These are phyloP conservation scores for Amauroascus niger DNA, from an alignment of 2,329 filamentous ascomycete species.

Conservation along the genomic window DNA sequence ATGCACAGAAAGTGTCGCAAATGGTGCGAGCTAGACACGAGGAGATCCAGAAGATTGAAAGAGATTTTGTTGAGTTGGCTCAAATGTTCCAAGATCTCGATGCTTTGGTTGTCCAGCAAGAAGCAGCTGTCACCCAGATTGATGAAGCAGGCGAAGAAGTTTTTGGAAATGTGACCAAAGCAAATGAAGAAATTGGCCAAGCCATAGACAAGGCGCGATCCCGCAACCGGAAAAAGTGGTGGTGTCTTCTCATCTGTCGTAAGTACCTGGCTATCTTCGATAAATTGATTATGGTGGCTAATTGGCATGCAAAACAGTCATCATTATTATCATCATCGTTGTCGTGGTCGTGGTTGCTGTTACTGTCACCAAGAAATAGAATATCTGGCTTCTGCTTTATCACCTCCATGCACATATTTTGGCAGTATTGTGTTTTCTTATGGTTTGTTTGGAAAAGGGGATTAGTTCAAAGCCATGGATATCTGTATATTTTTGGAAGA, in stretches of 20 bases:
- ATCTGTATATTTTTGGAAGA: background rate
- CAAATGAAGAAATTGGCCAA: slow-evolving; percentile 70
- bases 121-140: slow-evolving; percentile 67
- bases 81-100: slow-evolving; percentile 88
- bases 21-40: slow-evolving; percentile 76
- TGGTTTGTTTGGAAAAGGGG: slow-evolving; percentile 4
- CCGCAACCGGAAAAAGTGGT: slow-evolving; percentile 92
- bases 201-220: slow-evolving; percentile 72
- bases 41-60: slow-evolving; percentile 84
- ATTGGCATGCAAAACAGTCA: slow-evolving; percentile 30
- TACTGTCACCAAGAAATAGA: slow-evolving; percentile 26
- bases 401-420: background rate
- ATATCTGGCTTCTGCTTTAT: background rate
- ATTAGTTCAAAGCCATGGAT: background rate
- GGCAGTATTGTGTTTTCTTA: background rate
- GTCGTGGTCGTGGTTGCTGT: slow-evolving; percentile 42
- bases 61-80: slow-evolving; percentile 75
- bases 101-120: slow-evolving; percentile 74
- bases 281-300: background rate
- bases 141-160: slow-evolving; percentile 82
- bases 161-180: slow-evolving; percentile 71
- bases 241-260: slow-evolving; percentile 67
- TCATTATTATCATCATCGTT: slow-evolving; percentile 46
- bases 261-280: slow-evolving; percentile 29
- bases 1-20: slow-evolving; percentile 66